Evolutionary conservation across 2,329 filamentous ascomycete genomes (phyloP), one percentile per base, ranked within the genome.

Genomic region (Diaporthe aspalathi): DNA sequence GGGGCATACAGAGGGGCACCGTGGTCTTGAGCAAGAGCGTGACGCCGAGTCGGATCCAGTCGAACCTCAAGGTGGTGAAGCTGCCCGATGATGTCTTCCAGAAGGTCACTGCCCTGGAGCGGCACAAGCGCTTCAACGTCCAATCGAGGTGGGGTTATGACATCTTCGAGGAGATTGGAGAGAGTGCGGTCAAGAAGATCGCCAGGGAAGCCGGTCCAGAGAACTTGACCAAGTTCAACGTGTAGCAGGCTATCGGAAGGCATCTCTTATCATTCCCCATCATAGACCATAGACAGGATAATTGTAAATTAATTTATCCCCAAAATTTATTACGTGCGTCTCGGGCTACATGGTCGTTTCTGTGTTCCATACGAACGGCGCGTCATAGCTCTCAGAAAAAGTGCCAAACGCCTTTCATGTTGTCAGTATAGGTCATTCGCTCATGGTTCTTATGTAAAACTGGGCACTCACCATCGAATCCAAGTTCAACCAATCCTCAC

Each of bases 1-100:
- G 83, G 83, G 83, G 80, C 12, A 77, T 85, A 29, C 80, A 83
- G 74, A 79, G 84, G 43, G 84, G 84, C 2, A 84, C 82, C 0
- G 78, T 83, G 14, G 83, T 84, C 11, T 73, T 85, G 66, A 82
- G 83, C 6, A 85, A 86, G 77, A 84, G 82, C 73, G 83, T 84
- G 3, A 85, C 83, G 1, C 79, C 82, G 0, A 78, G 78, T 45
- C 79, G 84, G 32, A 84, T 86, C 70, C 75, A 78, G 71, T 79
- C 79, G 45, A 84, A 84, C 53, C 79, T 84, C 69, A 75, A 83
- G 75, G 83, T n/a, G n/a, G 62, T 72, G 57, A 78, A 80, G 70
- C 74, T 85, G 32, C 78, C 82, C 2, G 77, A 77, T 9, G 80
- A 81, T 53, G 79, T 77, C 1, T 80, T 83, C 67, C 76, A 78